Evolutionary conservation across 2,329 filamentous ascomycete genomes (phyloP).

Genomic region (Ampelomyces quisqualis): DNA sequence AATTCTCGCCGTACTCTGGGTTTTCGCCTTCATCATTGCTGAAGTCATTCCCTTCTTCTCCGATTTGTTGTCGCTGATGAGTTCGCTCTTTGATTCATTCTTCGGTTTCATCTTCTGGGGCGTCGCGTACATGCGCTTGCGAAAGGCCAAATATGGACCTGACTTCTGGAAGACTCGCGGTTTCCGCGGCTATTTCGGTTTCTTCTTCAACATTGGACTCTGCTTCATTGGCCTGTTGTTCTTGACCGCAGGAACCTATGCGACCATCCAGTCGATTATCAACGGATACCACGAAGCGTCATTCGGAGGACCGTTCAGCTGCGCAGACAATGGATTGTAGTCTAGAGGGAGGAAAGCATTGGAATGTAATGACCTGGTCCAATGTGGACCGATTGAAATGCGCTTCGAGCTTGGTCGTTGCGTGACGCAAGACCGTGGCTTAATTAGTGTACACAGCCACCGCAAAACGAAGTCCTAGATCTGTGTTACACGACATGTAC

Average conservation of each 20-base stretch:
- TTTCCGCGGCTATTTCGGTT: conserved; percentile 55
- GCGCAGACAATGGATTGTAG: conserved; percentile 65
- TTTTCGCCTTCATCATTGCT: conserved; percentile 88
- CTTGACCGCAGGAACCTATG: conserved; percentile 77
- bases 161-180: conserved; percentile 57
- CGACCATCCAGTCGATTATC: conserved; percentile 69
- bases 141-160: conserved; percentile 61
- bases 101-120: conserved; percentile 97
- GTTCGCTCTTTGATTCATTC: conserved; percentile 88
- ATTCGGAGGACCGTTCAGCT: conserved; percentile 74
- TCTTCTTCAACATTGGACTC: conserved; percentile 70
- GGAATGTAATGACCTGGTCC: neutral
- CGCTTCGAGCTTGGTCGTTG: neutral
- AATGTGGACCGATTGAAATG: conserved; percentile 6
- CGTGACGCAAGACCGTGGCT: too few species aligned
- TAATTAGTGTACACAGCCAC: too few species aligned
- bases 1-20: conserved; percentile 74
- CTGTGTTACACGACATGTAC: too few species aligned
- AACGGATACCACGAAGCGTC: conserved; percentile 65
- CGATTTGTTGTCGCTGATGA: conserved; percentile 72
- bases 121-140: conserved; percentile 76
- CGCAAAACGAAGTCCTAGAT: too few species aligned
- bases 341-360: neutral
- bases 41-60: conserved; percentile 94
- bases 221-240: conserved; percentile 79